Evolutionary conservation across 164 flowering plant genomes (phyloP).

Genomic region (Umbilicus rupestris): DNA sequence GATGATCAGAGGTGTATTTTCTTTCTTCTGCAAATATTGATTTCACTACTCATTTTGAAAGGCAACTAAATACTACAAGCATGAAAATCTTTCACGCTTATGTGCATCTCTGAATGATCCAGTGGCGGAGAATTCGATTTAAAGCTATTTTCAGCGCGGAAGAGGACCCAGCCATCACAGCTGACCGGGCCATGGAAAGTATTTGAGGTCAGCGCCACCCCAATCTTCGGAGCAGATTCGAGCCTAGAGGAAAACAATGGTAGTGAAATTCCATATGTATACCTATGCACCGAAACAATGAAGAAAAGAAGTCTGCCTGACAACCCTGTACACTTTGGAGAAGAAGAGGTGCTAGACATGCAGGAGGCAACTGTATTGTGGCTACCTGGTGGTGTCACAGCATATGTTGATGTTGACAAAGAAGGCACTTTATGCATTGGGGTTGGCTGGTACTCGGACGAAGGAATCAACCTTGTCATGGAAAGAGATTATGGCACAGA

Average conservation of each 20-base stretch:
- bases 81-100: background rate
- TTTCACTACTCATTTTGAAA: background rate
- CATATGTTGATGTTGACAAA: slow-evolving; percentile 65
- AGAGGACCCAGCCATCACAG: slow-evolving; percentile 61
- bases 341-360: slow-evolving; percentile 82
- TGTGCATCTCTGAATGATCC: slow-evolving; percentile 8
- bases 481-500: slow-evolving; percentile 87
- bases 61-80: background rate
- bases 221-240: slow-evolving; percentile 47
- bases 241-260: slow-evolving; percentile 21
- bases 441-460: slow-evolving; percentile 90
- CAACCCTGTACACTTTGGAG: slow-evolving; percentile 53
- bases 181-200: slow-evolving; percentile 86
- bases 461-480: slow-evolving; percentile 93
- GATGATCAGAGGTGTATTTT: slow-evolving; percentile 42
- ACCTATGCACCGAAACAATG: slow-evolving; percentile 75
- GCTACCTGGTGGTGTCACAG: slow-evolving; percentile 93
- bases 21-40: background rate
- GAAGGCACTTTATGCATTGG: slow-evolving; percentile 88
- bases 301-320: slow-evolving; percentile 80
- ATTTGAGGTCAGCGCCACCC: slow-evolving; percentile 83
- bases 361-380: slow-evolving; percentile 75
- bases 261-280: slow-evolving; percentile 47
- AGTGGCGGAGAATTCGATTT: slow-evolving; percentile 60
- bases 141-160: slow-evolving; percentile 76